These are phyloP conservation scores for Phytophthora fragariae DNA, from an alignment of 352 stramenopile genomes.

Conservation along the genomic window DNA sequence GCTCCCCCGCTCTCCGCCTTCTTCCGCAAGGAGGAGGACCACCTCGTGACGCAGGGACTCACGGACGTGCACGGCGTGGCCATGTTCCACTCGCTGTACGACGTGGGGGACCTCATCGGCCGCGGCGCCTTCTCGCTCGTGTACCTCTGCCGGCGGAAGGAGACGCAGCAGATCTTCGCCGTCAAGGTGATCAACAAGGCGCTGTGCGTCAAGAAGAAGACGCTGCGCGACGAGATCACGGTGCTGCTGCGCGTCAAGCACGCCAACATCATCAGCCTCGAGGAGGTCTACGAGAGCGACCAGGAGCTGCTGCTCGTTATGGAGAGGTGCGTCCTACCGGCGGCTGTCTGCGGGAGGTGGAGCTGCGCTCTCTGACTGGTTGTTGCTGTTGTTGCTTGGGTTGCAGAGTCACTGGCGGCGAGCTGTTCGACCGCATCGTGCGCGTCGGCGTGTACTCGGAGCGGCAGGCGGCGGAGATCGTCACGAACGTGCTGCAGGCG, in stretches of 20 bases:
- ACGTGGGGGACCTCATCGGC: slow-evolving; percentile 87
- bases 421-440: slow-evolving; percentile 88
- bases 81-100: slow-evolving; percentile 92
- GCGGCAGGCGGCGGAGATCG: slow-evolving; percentile 76
- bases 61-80: slow-evolving; percentile 79
- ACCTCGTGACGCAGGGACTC: slow-evolving; percentile 84
- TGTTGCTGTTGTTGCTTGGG: slow-evolving; percentile 1
- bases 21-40: slow-evolving; percentile 89
- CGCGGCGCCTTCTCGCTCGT: slow-evolving; percentile 86
- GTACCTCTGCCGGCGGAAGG: slow-evolving; percentile 84
- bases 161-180: slow-evolving; percentile 82
- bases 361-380: neutral
- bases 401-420: slow-evolving; percentile 77
- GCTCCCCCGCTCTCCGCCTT: slow-evolving; percentile 87
- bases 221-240: slow-evolving; percentile 87
- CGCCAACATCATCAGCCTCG: slow-evolving; percentile 89
- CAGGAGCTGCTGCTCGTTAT: slow-evolving; percentile 90
- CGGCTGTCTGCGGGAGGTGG: neutral
- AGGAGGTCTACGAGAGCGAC: slow-evolving; percentile 89
- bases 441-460: slow-evolving; percentile 86
- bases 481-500: slow-evolving; percentile 76
- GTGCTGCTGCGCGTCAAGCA: slow-evolving; percentile 88
- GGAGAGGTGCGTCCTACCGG: slow-evolving; percentile 58
- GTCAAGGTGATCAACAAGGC: slow-evolving; percentile 92
- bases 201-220: slow-evolving; percentile 89